Evolutionary conservation across 2,329 filamentous ascomycete species (phyloP).

Genomic region (Fonsecaea pedrosoi): DNA sequence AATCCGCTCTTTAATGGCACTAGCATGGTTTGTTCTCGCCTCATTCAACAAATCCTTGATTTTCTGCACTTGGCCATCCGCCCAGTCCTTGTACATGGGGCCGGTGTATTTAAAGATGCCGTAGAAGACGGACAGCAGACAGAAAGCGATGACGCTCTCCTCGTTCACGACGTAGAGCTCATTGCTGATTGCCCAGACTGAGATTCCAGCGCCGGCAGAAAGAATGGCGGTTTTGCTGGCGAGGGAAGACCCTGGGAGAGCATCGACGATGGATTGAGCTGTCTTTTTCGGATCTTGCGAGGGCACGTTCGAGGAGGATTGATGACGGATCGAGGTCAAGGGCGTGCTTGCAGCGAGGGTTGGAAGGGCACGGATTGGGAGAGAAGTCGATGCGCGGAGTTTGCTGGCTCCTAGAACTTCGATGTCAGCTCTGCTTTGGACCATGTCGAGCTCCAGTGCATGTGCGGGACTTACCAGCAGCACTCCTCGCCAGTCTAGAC

Average conservation of each 20-base stretch:
- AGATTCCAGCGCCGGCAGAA: conserved; percentile 87
- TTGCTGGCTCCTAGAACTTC: conserved; percentile 76
- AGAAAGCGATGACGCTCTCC: conserved; percentile 93
- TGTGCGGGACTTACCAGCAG: conserved; percentile 75
- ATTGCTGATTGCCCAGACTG: conserved; percentile 95
- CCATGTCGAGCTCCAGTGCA: conserved; percentile 31
- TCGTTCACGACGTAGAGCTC: conserved; percentile 99
- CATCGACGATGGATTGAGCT: conserved; percentile 92
- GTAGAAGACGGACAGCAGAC: conserved; percentile 89
- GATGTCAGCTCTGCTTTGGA: conserved; percentile 42
- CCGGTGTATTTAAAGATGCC: conserved; percentile 92
- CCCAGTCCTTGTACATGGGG: conserved; percentile 91
- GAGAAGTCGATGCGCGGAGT: conserved; percentile 69
- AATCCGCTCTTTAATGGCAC: conserved; percentile 93
- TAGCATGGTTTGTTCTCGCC: conserved; percentile 91
- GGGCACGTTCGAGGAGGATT: conserved; percentile 71
- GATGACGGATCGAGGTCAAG: conserved; percentile 70
- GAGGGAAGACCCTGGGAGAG: conserved; percentile 88
- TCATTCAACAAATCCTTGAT: conserved; percentile 95
- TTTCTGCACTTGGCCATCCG: conserved; percentile 84
- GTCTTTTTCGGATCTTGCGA: conserved; percentile 92
- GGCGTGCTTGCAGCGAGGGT: conserved; percentile 67
- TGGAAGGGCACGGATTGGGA: conserved; percentile 67
- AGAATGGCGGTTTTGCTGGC: conserved; percentile 97
- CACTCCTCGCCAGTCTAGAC: conserved; percentile 94